Evolutionary conservation across 345 rosid genomes (phyloP), one percentile per base, ranked within the genome.

Genomic region (Hibiscus tridactylites): DNA sequence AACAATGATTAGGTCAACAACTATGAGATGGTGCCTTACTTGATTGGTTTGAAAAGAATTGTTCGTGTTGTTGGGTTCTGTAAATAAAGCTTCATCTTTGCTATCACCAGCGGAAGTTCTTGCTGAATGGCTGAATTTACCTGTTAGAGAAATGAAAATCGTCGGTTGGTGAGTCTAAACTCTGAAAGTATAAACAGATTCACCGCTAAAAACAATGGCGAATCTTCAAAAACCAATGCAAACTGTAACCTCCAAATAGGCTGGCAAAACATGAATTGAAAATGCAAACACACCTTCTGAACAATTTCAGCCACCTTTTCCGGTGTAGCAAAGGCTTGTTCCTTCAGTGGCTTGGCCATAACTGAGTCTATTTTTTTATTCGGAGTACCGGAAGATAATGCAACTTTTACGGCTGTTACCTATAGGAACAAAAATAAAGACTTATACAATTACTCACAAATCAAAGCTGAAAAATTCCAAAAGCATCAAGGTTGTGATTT

Each of bases 241-340:
- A 65, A 42, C 53, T 5, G n/a, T 65, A 65, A 11, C 10, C 69
- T 5, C 13, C 33, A 42, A 60, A 44, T 44, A 65, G 33, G 5
- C 33, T 21, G 70, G 70, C 28, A 65, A 65, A 44, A 46, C 33
- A 44, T 12, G 46, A 53, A 33, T 42, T 53, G 35, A 17, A 52
- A 19, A 49, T 21, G 70, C 21, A 33, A 24, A 29, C 79, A 29
- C 79, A 95, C 99, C 97, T 92, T 92, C 76, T 85, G 96, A 78
- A 95, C 90, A 78, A 95, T 87, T 79, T 92, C 99, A 26, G 92
- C 96, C 79, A 95, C 97, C 85, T 90, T 92, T 74, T 89, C 97
- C 44, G 97, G 96, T 73, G 92, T 81, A 78, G 97, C 97, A 57
- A 95, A 95, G 68, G 99, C 99, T 78, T 92, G 97, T 70, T 95